Evolutionary conservation across 352 stramenopile genomes (phyloP), one percentile per base, ranked within the genome.

Genomic region (Pythium phragmitis): DNA sequence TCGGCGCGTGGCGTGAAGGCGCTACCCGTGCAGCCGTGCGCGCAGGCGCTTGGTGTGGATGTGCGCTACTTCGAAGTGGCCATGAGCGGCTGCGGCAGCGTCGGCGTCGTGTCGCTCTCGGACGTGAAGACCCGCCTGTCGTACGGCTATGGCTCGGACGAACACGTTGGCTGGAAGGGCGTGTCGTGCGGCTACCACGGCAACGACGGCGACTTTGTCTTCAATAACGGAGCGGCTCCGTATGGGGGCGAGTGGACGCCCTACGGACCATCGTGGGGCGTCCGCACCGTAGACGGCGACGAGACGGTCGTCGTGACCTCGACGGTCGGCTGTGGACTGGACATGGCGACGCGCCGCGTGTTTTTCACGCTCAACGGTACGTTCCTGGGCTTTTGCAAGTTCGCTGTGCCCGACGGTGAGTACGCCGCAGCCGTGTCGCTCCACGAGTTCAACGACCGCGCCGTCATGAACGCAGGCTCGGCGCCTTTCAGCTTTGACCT

Each of bases 151-250:
- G 87, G 85, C 33, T 93, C 84, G 36, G 80, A 83, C 57, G 84
- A 91, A 43, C 85, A 94, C 70, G 71, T 96, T 23, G 87, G 87
- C 65, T 94, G 83, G 85, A 91, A 85, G 67, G 76, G 78, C 56
- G 62, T 93, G 33, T 89, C 85, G 12, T 93, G 88, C 61, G 87
- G 82, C 51, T 96, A 94, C 77, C 87, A 96, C 63, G 80, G 82
- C 63, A 92, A 92, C 61, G 85, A 94, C 65, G 87, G 87, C 48
- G 83, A 91, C 69, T 91, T 96, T 64, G 85, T 93, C 23, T 91
- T 79, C 51, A 92, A 96, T 62, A 76, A 90, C 65, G 87, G 87
- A 23, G 63, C 76, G 7, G 80, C 77, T 41, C 58, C 69, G 42
- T 91, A 91, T 67, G 85, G 83, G 52, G 87, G 85, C 7, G 77